These are phyloP conservation scores for Sherardia arvensis DNA, from an alignment of 257 asterid species.

Conservation along the genomic window DNA sequence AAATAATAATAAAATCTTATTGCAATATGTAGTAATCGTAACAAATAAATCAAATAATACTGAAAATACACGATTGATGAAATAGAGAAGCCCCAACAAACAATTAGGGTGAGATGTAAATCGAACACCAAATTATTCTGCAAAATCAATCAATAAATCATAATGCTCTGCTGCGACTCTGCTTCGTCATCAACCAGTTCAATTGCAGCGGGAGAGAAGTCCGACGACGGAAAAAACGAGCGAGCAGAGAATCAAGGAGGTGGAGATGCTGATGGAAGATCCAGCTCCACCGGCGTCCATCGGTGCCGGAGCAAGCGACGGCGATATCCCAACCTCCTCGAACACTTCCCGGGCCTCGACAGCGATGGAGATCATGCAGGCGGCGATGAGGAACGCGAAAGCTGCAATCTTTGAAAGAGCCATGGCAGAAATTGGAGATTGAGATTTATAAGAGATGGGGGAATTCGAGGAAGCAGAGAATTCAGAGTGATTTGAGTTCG, in stretches of 20 bases:
- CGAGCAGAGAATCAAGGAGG: not conserved
- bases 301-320: slow-evolving; percentile 8
- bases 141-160: not conserved
- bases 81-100: slow-evolving; percentile 4
- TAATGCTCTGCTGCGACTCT: not conserved
- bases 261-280: not conserved
- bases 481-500: not conserved
- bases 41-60: too few species aligned
- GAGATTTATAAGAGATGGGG: not conserved
- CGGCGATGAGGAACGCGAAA: not conserved
- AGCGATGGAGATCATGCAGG: not conserved
- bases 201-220: not conserved
- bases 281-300: slow-evolving; percentile 13
- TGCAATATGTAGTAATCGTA: not conserved
- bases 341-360: not conserved
- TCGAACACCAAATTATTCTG: not conserved
- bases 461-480: not conserved
- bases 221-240: slow-evolving; percentile 4
- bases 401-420: slow-evolving; percentile 2
- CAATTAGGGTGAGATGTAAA: not conserved
- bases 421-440: not conserved
- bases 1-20: not conserved
- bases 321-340: slow-evolving; percentile 4
- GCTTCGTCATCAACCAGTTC: not conserved
- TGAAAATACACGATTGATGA: not conserved